Evolutionary conservation across 2,329 filamentous ascomycete species (phyloP), one percentile per base, ranked within the genome.

Genomic region (Trichoderma koningiopsis): DNA sequence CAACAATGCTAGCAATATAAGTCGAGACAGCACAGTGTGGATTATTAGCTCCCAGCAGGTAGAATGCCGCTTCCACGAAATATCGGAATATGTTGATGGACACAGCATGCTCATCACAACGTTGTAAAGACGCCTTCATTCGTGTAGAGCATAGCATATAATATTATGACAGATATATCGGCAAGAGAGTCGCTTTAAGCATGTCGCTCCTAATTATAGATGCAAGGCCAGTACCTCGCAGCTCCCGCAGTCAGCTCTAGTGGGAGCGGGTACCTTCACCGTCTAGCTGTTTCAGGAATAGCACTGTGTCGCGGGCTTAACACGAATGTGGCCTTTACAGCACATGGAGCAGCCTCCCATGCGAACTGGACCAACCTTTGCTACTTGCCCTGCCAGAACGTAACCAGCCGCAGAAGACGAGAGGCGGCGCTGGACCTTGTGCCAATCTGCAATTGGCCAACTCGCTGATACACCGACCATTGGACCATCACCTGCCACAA

Each of bases 321-420:
- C 43, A 68, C 58, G 66, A 68, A 68, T 61, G 66, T 68, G 66
- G 66, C 66, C 66, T 68, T 68, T 68, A 43, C 37, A 43, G 37
- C 16, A 16, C 57, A 40, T 37, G 52, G 35, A 40, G 31, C 66
- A 31, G 29, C 33, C 58, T 68, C 58, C 52, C 52, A 63, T 69
- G 59, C 53, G 53, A 57, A 64, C 52, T 10, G 31, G 31, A 33
- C 31, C 27, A 47, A 35, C 62, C 27, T 40, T 65, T 27, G 61
- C 49, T 55, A 52, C 53, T 66, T 16, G 63, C 40, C 37, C 55
- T 57, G 27, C 53, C n/a, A 53, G 47, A n/a, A 60, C 29, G 35
- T 53, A 55, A 68, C 64, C 29, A 49, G 67, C 37, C 52, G 35
- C 62, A 27, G 55, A 65, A 67, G 56, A 71, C 70, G 57, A 70